Percentiles rank a stretch among this genome's conserved stretches.
Conservation (phyloP, 2,329 filamentous ascomycete species). For the Ceratocystis variospora region DNA sequence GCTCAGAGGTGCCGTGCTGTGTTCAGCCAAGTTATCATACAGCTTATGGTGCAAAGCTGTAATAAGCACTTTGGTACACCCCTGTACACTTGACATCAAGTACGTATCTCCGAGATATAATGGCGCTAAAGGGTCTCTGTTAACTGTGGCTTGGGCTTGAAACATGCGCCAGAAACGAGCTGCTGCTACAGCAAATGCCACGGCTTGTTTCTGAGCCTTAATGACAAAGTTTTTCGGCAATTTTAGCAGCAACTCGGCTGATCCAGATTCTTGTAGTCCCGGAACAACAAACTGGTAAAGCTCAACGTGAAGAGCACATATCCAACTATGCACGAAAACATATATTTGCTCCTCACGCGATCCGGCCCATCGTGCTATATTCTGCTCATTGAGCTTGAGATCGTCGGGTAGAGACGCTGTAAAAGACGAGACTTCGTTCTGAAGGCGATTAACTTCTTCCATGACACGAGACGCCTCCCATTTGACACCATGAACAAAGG, state of each 20-base stretch:
- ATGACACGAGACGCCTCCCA: conserved; percentile 29
- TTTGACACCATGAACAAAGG: conserved; percentile 18
- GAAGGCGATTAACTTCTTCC: conserved; percentile 27
- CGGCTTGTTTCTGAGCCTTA: conserved; percentile 29
- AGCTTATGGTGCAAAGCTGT: conserved; percentile 28
- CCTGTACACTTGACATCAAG: conserved; percentile 20
- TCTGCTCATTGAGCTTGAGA: conserved; percentile 27
- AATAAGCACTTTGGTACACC: conserved; percentile 25
- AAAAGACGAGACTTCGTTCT: conserved; percentile 28
- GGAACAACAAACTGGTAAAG: conserved; percentile 30
- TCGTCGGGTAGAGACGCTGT: conserved; percentile 27
- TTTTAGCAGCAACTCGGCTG: conserved; percentile 26
- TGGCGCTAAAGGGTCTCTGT: conserved; percentile 22
- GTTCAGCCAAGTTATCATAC: conserved; percentile 26
- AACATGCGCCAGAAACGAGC: conserved; percentile 29
- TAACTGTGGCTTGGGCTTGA: conserved; percentile 24
- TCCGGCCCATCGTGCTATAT: conserved; percentile 25
- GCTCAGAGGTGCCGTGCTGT: conserved; percentile 29
- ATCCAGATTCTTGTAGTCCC: conserved; percentile 26
- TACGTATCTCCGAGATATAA: conserved; percentile 18
- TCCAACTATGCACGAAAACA: conserved; percentile 28
- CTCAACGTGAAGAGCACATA: conserved; percentile 29
- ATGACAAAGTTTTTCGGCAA: conserved; percentile 28
- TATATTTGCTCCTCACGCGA: conserved; percentile 27
- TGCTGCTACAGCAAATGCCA: conserved; percentile 29